These are phyloP conservation scores for Aspergillus thermomutatus DNA, from an alignment of 2,329 filamentous ascomycete species.

Conservation along the genomic window DNA sequence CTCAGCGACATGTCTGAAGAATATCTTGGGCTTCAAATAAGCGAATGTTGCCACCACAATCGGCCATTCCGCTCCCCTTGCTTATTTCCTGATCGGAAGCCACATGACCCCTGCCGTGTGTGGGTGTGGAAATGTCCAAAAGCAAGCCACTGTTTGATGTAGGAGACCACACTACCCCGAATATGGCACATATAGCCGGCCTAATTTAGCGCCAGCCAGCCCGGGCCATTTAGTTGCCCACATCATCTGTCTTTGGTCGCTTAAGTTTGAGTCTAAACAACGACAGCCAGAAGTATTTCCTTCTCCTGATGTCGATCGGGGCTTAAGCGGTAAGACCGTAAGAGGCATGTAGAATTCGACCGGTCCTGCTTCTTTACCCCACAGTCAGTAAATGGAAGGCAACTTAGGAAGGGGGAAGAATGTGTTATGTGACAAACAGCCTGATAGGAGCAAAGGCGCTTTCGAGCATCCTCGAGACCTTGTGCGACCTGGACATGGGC, in stretches of 20 bases:
- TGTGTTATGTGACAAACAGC: neutral
- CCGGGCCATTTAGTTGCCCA: neutral
- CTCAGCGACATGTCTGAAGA: neutral
- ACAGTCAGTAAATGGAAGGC: neutral
- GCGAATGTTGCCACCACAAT: neutral
- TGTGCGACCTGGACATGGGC: neutral
- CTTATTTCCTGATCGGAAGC: neutral
- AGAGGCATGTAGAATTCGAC: neutral
- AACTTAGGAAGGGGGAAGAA: neutral
- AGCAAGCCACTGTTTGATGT: neutral
- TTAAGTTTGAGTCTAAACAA: neutral
- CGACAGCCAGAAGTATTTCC: neutral
- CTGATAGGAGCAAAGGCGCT: neutral
- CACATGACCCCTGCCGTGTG: neutral
- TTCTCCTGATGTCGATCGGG: neutral
- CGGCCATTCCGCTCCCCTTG: neutral
- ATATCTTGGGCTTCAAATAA: neutral
- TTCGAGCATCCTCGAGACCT: neutral
- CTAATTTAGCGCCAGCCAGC: neutral
- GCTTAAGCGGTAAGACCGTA: neutral
- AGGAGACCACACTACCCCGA: neutral
- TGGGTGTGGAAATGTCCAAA: neutral
- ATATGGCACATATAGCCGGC: neutral
- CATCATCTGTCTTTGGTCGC: neutral
- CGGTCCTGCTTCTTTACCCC: neutral